phyloP scores from a whole-genome alignment of 441 rosid genomes.

The Populus trichocarpa region DNA sequence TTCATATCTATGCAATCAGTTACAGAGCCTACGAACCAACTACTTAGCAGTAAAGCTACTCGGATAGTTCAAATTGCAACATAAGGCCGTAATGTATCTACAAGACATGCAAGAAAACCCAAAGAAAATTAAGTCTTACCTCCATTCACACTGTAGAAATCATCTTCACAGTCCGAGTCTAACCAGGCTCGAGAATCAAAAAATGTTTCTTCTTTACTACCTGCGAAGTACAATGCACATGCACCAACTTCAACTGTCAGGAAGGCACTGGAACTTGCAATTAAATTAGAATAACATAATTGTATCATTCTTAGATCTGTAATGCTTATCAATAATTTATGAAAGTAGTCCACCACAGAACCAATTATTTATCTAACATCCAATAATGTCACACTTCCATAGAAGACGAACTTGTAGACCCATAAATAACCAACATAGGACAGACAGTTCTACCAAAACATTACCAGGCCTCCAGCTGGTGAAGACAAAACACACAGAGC shows the following conservation, averaged over 20 bases:
- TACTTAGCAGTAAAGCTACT: neutral
- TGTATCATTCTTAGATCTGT: neutral
- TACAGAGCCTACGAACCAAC: no score
- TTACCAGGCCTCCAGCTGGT: neutral
- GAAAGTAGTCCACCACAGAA: neutral
- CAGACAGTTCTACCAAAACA: neutral
- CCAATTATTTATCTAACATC: neutral
- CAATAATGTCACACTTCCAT: neutral
- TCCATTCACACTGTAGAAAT: conserved; percentile 85
- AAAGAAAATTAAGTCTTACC: conserved; percentile 44
- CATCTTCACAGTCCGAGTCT: conserved; percentile 85
- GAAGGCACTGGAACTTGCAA: neutral
- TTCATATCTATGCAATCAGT: no score
- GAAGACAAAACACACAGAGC: neutral
- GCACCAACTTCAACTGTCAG: neutral
- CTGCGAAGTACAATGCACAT: conserved; percentile 35
- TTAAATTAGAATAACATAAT: no score
- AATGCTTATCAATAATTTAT: neutral
- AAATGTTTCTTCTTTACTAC: conserved; percentile 86
- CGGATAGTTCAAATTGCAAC: neutral
- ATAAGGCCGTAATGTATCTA: neutral
- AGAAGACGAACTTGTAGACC: neutral
- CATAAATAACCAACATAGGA: neutral
- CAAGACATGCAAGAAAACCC: neutral
- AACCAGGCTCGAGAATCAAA: conserved; percentile 74